Percentiles rank a stretch among this genome's conserved stretches.
Evolutionary conservation across 23 red algal genomes (phyloP).

Genomic region (Gracilaria caudata): DNA sequence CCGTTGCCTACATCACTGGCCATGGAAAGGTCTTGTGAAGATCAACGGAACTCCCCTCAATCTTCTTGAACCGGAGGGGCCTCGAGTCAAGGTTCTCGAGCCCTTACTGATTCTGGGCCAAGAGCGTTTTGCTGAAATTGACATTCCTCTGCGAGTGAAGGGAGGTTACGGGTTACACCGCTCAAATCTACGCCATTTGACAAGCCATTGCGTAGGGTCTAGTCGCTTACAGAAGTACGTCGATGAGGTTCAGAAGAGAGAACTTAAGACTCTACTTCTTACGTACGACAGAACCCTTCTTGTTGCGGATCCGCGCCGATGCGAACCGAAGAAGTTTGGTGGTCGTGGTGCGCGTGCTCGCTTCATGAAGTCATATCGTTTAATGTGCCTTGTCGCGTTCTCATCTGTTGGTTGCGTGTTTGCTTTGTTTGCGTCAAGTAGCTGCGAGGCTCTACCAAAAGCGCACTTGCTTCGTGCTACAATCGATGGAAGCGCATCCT

Average conservation of each 20-base stretch:
- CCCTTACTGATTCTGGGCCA: constrained; percentile 93
- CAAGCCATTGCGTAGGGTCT: constrained; percentile 98
- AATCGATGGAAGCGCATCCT: neutral
- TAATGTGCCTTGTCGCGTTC: neutral
- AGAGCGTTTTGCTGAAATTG: constrained; percentile 96
- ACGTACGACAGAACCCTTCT: constrained; percentile 93
- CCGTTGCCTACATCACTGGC: constrained; percentile 90
- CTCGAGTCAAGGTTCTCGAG: constrained; percentile 95
- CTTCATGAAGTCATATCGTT: constrained; percentile 99
- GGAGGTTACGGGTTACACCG: constrained; percentile 92
- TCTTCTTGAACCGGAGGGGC: constrained; percentile 91
- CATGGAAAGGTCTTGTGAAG: constrained; percentile 96
- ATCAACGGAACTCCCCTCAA: constrained; percentile 97
- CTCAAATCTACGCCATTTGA: constrained; percentile 98
- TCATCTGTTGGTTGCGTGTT: neutral
- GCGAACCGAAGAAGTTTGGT: constrained; percentile 99
- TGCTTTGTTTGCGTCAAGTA: neutral
- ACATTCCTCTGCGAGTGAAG: constrained; percentile 92
- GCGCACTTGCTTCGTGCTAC: neutral
- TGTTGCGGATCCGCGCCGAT: constrained; percentile 96
- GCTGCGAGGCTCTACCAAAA: neutral
- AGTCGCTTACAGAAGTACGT: constrained; percentile 97
- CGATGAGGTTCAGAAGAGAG: constrained; percentile 93
- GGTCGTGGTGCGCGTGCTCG: constrained; percentile 92
- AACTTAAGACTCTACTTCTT: constrained; percentile 87